A percentile compares a stretch with the other conserved stretches of the same genome.
Evolutionary conservation across 129 eudicot species (phyloP).

Genomic region (Lactuca sativa): DNA sequence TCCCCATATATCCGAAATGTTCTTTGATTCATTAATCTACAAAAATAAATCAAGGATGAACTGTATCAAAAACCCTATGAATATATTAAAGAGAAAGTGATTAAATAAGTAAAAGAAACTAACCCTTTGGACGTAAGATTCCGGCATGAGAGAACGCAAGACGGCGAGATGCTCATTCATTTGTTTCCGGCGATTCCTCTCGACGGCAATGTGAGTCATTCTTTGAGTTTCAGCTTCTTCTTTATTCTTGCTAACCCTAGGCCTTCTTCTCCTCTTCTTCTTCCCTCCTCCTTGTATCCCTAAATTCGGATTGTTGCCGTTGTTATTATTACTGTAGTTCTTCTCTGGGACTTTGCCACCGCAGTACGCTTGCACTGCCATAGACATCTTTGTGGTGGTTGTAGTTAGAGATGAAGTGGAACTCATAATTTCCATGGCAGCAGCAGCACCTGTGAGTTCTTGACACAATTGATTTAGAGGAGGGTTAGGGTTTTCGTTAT

Average conservation of each 20-base stretch:
- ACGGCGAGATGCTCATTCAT: slow-evolving; percentile 95
- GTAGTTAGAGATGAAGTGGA: slow-evolving; percentile 32
- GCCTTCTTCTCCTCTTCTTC: slow-evolving; percentile 77
- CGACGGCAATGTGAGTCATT: slow-evolving; percentile 97
- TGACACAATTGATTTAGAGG: slow-evolving; percentile 13
- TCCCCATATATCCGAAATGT: background rate
- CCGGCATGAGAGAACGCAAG: slow-evolving; percentile 93
- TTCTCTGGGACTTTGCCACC: slow-evolving; percentile 16
- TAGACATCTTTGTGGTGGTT: slow-evolving; percentile 30
- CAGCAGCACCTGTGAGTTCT: slow-evolving; percentile 11
- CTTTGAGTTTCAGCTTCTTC: slow-evolving; percentile 96
- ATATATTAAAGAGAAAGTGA: background rate
- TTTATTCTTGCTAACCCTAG: slow-evolving; percentile 82
- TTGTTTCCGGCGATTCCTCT: slow-evolving; percentile 89
- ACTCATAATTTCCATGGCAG: slow-evolving; percentile 33
- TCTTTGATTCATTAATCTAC: background rate
- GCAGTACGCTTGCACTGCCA: slow-evolving; percentile 32
- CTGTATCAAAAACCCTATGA: background rate
- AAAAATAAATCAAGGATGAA: background rate
- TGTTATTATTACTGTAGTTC: background rate
- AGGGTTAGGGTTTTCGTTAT: slow-evolving; percentile 37
- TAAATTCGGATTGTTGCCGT: slow-evolving; percentile 21
- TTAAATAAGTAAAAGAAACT: background rate
- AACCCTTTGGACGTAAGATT: slow-evolving; percentile 94
- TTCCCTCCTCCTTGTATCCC: slow-evolving; percentile 50